A percentile compares a stretch with the other conserved stretches of the same genome.
Evolutionary conservation across 192 early-diverging fungal species (phyloP).

Genomic region (Gryganskiella cystojenkinii): DNA sequence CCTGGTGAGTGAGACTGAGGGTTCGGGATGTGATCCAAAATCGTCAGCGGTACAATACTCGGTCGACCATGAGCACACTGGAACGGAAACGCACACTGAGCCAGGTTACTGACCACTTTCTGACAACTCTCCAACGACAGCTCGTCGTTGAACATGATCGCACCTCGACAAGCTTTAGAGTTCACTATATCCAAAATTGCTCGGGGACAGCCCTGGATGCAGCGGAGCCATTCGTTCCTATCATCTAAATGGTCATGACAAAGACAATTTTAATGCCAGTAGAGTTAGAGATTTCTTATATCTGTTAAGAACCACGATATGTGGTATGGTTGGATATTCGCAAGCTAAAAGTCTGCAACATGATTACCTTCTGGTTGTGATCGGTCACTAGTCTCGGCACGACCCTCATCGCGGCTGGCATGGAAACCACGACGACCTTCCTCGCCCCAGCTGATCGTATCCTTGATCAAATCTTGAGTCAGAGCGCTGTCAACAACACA

Average conservation of each 20-base stretch:
- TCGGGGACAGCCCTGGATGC: slow-evolving; percentile 61
- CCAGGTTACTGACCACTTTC: slow-evolving; percentile 60
- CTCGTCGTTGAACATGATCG: slow-evolving; percentile 82
- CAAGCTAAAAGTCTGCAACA: too few species aligned
- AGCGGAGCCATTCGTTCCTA: slow-evolving; percentile 12
- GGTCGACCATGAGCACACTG: slow-evolving; percentile 71
- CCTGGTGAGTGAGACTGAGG: too few species aligned
- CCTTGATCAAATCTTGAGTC: slow-evolving; percentile 56
- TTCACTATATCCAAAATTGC: slow-evolving; percentile 76
- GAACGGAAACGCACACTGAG: slow-evolving; percentile 69
- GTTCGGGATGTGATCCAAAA: background rate
- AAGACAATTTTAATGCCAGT: background rate
- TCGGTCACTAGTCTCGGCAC: too few species aligned
- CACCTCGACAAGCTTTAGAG: slow-evolving; percentile 79
- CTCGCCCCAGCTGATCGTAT: slow-evolving; percentile 29
- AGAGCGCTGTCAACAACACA: slow-evolving; percentile 65
- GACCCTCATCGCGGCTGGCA: background rate
- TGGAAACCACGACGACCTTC: slow-evolving; percentile 1
- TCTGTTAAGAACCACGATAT: background rate
- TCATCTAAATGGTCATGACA: slow-evolving; percentile 8
- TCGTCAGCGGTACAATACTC: slow-evolving; percentile 28
- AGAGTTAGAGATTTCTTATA: background rate
- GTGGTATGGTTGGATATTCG: too few species aligned
- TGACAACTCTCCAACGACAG: slow-evolving; percentile 61
- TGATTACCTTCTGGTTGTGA: too few species aligned